phyloP scores from a whole-genome alignment of 202 grass and related monocot genomes.

The Panicum virgatum region DNA sequence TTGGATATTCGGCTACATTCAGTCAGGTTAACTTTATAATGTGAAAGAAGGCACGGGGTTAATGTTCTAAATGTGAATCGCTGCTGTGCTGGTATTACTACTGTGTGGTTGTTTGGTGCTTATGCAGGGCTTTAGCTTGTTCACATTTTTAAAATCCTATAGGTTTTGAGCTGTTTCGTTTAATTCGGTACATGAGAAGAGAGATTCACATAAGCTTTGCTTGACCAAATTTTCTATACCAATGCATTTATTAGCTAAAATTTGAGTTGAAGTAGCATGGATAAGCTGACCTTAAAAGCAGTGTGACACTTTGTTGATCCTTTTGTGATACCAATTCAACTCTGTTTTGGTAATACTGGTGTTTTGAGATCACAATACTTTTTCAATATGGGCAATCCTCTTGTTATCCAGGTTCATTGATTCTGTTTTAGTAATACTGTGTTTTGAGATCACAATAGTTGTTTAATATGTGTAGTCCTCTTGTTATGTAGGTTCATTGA shows the following conservation, averaged over 20 bases:
- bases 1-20: neutral
- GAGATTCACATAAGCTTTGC: neutral
- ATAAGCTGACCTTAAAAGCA: neutral
- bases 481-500: conserved; percentile 75
- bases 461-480: conserved; percentile 1
- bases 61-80: conserved; percentile 23
- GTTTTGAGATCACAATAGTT: neutral
- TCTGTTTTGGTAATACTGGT: neutral
- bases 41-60: neutral
- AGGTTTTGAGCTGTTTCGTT: neutral
- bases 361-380: neutral
- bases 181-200: neutral
- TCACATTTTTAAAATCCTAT: neutral
- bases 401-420: conserved; percentile 72
- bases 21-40: neutral
- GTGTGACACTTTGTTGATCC: neutral
- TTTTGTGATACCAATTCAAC: conserved; percentile 4
- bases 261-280: neutral
- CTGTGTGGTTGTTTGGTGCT: conserved; percentile 5
- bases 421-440: neutral
- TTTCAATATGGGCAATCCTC: conserved; percentile 1
- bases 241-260: neutral
- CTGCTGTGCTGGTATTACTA: neutral
- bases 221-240: neutral
- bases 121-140: neutral